A percentile compares a stretch with the other conserved stretches of the same genome.
phyloP scores from a whole-genome alignment of 1,284 basidiomycete genomes.

The Trametes versicolor region DNA sequence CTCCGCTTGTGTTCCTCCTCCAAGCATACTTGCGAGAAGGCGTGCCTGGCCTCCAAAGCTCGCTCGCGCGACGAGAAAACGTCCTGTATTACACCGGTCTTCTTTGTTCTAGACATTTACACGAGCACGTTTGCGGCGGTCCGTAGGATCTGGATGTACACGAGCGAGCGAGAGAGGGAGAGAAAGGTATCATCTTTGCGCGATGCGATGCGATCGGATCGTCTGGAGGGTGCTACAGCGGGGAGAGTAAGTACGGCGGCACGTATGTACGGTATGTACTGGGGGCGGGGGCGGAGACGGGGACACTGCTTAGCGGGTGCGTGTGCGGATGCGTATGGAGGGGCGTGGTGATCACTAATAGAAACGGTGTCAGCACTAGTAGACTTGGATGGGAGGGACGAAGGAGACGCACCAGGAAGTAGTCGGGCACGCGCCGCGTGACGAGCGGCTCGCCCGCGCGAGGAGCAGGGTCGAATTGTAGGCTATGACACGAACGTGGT shows the following conservation, averaged over 20 bases:
- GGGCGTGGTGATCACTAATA: constrained; percentile 37
- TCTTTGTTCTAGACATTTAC: constrained; percentile 33
- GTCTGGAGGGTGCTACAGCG: constrained; percentile 31
- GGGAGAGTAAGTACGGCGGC: constrained; percentile 28
- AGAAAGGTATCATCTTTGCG: constrained; percentile 34
- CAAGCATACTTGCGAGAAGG: no score
- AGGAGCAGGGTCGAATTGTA: constrained; percentile 99
- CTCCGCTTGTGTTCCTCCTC: no score
- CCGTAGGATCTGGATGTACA: constrained; percentile 27
- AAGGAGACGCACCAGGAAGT: constrained; percentile 78
- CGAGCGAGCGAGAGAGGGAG: constrained; percentile 8
- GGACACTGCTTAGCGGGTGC: constrained; percentile 2
- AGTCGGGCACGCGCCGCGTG: constrained; percentile 98
- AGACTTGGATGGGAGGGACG: not conserved
- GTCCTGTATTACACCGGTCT: constrained; percentile 31
- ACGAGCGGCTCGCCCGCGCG: constrained; percentile 98
- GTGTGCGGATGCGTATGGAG: constrained; percentile 11
- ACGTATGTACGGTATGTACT: constrained; percentile 35
- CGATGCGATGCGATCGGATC: constrained; percentile 19
- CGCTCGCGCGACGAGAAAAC: not conserved
- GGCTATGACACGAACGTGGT: constrained; percentile 58
- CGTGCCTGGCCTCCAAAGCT: no score
- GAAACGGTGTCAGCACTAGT: constrained; percentile 8
- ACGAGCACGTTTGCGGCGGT: constrained; percentile 29
- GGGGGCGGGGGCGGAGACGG: constrained; percentile 2